Percentiles rank a stretch among this genome's conserved stretches.
Evolutionary conservation across 306 rosid species (phyloP).

Genomic region (Potentilla sterilis): DNA sequence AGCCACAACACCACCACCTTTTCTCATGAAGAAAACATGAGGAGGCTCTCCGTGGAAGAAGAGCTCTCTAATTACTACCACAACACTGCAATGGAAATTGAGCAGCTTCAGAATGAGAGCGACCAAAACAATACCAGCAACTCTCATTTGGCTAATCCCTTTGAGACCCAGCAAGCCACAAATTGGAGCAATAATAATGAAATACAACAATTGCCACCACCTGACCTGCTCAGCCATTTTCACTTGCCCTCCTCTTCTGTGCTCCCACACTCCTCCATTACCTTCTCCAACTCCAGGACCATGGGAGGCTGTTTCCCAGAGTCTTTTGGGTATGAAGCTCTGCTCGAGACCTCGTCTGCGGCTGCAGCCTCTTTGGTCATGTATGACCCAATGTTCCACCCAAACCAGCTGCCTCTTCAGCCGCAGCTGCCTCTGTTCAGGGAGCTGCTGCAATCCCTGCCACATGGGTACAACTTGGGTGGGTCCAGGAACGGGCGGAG

Average conservation of each 20-base stretch:
- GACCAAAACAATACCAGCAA: slow-evolving; percentile 24
- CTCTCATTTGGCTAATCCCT: slow-evolving; percentile 27
- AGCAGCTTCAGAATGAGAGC: slow-evolving; percentile 39
- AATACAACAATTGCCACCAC: slow-evolving; percentile 45
- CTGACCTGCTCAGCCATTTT: slow-evolving; percentile 73
- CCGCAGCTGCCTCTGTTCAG: slow-evolving; percentile 79
- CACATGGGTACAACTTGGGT: slow-evolving; percentile 63
- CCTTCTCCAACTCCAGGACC: slow-evolving; percentile 50
- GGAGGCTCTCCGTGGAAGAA: slow-evolving; percentile 52
- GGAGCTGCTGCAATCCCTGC: slow-evolving; percentile 68
- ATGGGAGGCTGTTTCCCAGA: slow-evolving; percentile 33
- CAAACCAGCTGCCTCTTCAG: slow-evolving; percentile 76
- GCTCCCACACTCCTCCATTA: slow-evolving; percentile 43
- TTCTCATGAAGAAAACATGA: slow-evolving; percentile 40
- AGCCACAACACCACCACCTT: slow-evolving; percentile 23
- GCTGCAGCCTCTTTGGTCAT: slow-evolving; percentile 8
- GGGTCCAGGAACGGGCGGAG: slow-evolving; percentile 44
- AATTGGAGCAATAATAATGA: slow-evolving; percentile 29
- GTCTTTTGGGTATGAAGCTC: slow-evolving; percentile 30
- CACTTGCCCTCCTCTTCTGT: slow-evolving; percentile 54
- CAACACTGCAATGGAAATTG: slow-evolving; percentile 34
- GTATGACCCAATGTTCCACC: slow-evolving; percentile 68
- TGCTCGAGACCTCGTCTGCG: background rate
- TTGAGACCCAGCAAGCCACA: background rate
- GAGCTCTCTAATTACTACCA: slow-evolving; percentile 47